These are phyloP conservation scores for Fusarium hainanense DNA, from an alignment of 2,329 filamentous ascomycete species.

Conservation along the genomic window DNA sequence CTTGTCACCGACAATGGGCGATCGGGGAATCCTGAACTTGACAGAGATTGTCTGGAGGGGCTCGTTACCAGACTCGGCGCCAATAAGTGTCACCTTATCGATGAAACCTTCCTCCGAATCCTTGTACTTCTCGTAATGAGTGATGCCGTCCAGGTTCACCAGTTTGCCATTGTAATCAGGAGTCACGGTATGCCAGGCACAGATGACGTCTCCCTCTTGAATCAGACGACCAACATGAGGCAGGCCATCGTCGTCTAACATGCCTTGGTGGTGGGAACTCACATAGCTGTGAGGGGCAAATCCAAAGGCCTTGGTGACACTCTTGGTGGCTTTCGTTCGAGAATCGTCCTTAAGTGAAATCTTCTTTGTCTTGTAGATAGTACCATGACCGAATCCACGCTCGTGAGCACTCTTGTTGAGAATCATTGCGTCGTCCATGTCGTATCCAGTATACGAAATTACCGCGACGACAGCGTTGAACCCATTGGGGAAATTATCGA, in stretches of 20 bases:
- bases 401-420: conserved; percentile 97
- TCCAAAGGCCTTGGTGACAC: conserved; percentile 85
- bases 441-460: conserved; percentile 98
- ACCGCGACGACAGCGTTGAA: conserved; percentile 96
- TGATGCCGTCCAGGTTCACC: conserved; percentile 86
- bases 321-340: conserved; percentile 72
- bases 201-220: conserved; percentile 83
- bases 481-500: conserved; percentile 98
- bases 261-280: conserved; percentile 74
- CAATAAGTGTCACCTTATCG: conserved; percentile 92
- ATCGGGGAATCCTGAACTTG: conserved; percentile 91
- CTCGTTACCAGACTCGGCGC: conserved; percentile 83
- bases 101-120: conserved; percentile 88
- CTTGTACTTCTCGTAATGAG: conserved; percentile 94
- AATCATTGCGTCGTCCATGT: conserved; percentile 99
- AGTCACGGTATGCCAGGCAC: conserved; percentile 89
- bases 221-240: conserved; percentile 83
- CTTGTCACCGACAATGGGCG: conserved; percentile 96
- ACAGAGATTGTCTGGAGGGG: conserved; percentile 89
- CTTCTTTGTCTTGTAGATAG: conserved; percentile 98
- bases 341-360: conserved; percentile 85
- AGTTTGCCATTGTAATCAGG: conserved; percentile 82
- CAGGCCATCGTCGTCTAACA: conserved; percentile 88
- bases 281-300: conserved; percentile 84
- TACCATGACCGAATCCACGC: conserved; percentile 93